Evolutionary conservation across 768 basidiomycete species (phyloP).

Genomic region (Phlebiopsis flavidoalba): DNA sequence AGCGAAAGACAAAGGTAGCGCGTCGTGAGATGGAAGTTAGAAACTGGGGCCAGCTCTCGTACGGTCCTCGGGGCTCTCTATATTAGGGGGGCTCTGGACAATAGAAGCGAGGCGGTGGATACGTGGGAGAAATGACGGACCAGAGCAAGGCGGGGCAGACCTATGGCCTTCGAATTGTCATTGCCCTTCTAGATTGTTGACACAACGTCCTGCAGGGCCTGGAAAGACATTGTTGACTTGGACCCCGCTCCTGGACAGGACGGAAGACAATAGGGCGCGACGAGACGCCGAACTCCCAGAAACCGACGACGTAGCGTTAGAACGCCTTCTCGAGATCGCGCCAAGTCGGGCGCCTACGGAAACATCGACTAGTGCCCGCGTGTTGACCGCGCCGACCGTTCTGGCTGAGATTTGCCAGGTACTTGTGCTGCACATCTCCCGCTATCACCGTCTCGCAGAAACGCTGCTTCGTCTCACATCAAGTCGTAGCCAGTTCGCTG

Average conservation of each 20-base stretch:
- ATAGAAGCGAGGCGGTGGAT: neutral
- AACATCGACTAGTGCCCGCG: too few species aligned
- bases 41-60: neutral
- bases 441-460: too few species aligned
- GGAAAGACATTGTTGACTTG: neutral
- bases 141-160: neutral
- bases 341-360: too few species aligned
- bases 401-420: too few species aligned
- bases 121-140: neutral
- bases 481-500: too few species aligned
- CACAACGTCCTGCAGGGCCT: neutral
- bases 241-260: neutral
- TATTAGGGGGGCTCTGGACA: neutral
- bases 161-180: neutral
- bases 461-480: too few species aligned
- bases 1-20: neutral
- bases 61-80: neutral
- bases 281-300: too few species aligned
- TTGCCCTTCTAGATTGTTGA: neutral
- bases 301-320: too few species aligned
- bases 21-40: neutral
- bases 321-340: too few species aligned
- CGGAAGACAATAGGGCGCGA: too few species aligned
- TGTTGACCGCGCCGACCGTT: too few species aligned
- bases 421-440: too few species aligned